Percentiles rank a stretch among this genome's conserved stretches.
These are phyloP conservation scores for Toxicodendron radicans DNA, from an alignment of 345 rosid genomes.

Conservation along the genomic window DNA sequence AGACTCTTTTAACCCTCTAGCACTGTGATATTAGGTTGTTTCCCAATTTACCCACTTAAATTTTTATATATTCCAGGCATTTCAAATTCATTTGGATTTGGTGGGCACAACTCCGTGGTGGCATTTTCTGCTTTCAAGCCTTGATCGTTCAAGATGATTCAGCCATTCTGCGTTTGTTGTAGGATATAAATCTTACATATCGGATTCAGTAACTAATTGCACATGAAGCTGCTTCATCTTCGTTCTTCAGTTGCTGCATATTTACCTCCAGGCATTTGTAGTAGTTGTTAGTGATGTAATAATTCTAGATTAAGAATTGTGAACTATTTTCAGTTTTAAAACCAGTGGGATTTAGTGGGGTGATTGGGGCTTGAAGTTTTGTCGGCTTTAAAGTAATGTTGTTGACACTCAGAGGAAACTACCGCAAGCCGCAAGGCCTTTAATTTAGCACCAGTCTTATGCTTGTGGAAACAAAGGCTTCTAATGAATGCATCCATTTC, in stretches of 20 bases:
- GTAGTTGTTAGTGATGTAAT: constrained; percentile 21
- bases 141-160: constrained; percentile 37
- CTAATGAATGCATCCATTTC: neutral
- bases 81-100: constrained; percentile 95
- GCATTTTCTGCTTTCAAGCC: constrained; percentile 89
- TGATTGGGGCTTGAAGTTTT: neutral
- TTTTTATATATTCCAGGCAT: constrained; percentile 59
- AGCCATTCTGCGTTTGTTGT: constrained; percentile 6
- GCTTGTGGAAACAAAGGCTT: neutral
- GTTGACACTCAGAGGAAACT: neutral
- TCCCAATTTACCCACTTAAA: neutral
- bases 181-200: constrained; percentile 6
- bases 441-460: neutral
- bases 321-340: neutral
- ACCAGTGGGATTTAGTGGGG: neutral
- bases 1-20: constrained; percentile 1
- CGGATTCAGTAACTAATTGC: constrained; percentile 8
- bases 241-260: constrained; percentile 27
- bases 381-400: constrained; percentile 2
- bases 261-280: constrained; percentile 9
- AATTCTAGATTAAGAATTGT: constrained; percentile 16
- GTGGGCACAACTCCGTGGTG: constrained; percentile 99
- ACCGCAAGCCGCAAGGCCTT: constrained; percentile 6
- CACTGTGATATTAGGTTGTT: neutral
- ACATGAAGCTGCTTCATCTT: constrained; percentile 18